Conservation (phyloP, 306 rosid genomes). For the Trifolium repens region DNA sequence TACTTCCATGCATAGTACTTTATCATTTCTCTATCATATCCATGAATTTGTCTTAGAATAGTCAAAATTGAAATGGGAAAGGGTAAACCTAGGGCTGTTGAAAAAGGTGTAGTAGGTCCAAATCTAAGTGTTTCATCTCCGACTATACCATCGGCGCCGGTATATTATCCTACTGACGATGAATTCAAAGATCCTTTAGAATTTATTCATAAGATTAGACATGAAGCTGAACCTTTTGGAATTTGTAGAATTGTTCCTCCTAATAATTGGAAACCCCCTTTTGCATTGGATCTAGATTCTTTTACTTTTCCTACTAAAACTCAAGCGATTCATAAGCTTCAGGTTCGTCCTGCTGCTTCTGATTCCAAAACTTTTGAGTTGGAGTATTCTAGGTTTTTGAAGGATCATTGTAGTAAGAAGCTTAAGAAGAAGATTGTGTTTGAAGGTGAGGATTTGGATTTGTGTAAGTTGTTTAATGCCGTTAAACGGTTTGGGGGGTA, state of each 20-base stretch:
- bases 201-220: slow-evolving; percentile 78
- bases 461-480: slow-evolving; percentile 82
- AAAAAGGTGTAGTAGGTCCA: slow-evolving; percentile 77
- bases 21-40: slow-evolving; percentile 11
- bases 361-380: slow-evolving; percentile 84
- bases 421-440: slow-evolving; percentile 73
- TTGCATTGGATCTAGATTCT: slow-evolving; percentile 69
- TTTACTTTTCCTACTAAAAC: slow-evolving; percentile 88
- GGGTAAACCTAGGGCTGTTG: slow-evolving; percentile 92
- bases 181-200: slow-evolving; percentile 94
- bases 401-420: slow-evolving; percentile 65
- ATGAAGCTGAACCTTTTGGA: slow-evolving; percentile 87
- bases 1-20: background rate
- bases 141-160: slow-evolving; percentile 78
- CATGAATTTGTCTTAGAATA: slow-evolving; percentile 15
- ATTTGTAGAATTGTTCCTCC: slow-evolving; percentile 97
- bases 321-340: slow-evolving; percentile 89
- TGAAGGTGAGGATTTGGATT: slow-evolving; percentile 86
- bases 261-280: slow-evolving; percentile 84
- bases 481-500: slow-evolving; percentile 88
- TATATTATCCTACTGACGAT: slow-evolving; percentile 80
- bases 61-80: slow-evolving; percentile 61
- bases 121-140: slow-evolving; percentile 56
- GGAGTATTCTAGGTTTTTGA: slow-evolving; percentile 87
- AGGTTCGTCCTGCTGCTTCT: slow-evolving; percentile 78